Percentiles rank a stretch among this genome's conserved stretches.
Evolutionary conservation across 2,329 filamentous ascomycete species (phyloP).

Genomic region (Emmonsiellopsis sp.): DNA sequence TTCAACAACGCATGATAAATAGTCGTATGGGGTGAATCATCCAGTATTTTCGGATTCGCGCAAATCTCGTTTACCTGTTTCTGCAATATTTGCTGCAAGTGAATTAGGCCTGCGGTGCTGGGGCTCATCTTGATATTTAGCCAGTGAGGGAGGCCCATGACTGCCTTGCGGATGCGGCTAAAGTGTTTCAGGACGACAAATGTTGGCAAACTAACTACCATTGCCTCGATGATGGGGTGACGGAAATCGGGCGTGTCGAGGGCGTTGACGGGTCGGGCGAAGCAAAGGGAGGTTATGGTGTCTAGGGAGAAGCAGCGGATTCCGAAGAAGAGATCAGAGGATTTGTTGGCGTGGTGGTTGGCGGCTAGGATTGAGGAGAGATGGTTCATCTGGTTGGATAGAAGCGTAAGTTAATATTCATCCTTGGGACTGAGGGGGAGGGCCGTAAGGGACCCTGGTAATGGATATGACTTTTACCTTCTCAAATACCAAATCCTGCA

Average conservation of each 20-base stretch:
- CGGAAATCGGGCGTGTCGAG: constrained; percentile 12
- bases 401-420: too few relatives aligned
- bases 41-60: constrained; percentile 17
- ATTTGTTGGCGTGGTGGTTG: constrained; percentile 7
- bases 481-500: constrained; percentile 11
- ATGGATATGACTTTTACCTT: constrained; percentile 8
- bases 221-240: constrained; percentile 16
- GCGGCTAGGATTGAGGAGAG: constrained; percentile 10
- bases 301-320: constrained; percentile 17
- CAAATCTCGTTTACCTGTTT: constrained; percentile 16
- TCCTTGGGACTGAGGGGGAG: too few relatives aligned
- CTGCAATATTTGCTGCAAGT: constrained; percentile 23
- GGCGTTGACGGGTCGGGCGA: constrained; percentile 15
- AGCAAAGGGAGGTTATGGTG: constrained; percentile 16
- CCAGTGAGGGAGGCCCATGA: constrained; percentile 27
- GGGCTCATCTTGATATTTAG: constrained; percentile 28
- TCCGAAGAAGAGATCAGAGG: constrained; percentile 12
- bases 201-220: constrained; percentile 13
- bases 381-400: constrained; percentile 2
- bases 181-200: constrained; percentile 16
- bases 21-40: constrained; percentile 23
- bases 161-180: constrained; percentile 25
- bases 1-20: constrained; percentile 28
- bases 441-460: too few relatives aligned
- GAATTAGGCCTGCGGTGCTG: constrained; percentile 26